These are phyloP conservation scores for Cutaneotrichosporon sp. DNA, from an alignment of 1,284 basidiomycete genomes.

Conservation along the genomic window DNA sequence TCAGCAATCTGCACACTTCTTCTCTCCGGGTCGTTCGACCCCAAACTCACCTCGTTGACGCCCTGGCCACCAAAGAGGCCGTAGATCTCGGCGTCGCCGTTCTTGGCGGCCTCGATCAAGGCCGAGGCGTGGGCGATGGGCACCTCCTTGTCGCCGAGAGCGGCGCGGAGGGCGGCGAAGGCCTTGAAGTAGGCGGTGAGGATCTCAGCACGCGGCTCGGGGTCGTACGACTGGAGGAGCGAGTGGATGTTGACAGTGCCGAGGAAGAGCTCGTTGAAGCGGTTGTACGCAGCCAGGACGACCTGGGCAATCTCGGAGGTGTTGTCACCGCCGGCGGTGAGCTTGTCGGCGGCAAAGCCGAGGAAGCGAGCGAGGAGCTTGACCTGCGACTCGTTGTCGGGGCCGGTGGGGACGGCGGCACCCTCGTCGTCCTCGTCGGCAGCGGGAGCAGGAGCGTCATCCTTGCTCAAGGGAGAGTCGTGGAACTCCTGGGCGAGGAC, in stretches of 20 bases:
- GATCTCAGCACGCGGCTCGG: slow-evolving; percentile 72
- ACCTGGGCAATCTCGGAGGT: slow-evolving; percentile 65
- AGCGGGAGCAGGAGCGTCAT: slow-evolving; percentile 34
- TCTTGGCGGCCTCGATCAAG: slow-evolving; percentile 69
- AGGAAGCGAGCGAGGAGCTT: slow-evolving; percentile 80
- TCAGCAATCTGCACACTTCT: slow-evolving; percentile 26
- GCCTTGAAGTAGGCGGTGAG: slow-evolving; percentile 80
- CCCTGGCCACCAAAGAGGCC: slow-evolving; percentile 99
- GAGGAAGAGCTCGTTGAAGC: slow-evolving; percentile 79
- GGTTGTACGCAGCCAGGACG: slow-evolving; percentile 69
- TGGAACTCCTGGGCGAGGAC: slow-evolving; percentile 82
- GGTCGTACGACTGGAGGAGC: slow-evolving; percentile 72
- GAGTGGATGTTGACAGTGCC: slow-evolving; percentile 67
- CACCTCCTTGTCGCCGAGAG: slow-evolving; percentile 60
- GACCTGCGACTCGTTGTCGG: slow-evolving; percentile 62
- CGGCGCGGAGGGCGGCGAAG: slow-evolving; percentile 68
- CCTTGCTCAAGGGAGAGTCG: slow-evolving; percentile 59
- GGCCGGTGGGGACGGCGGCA: slow-evolving; percentile 30
- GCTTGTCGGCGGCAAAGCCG: slow-evolving; percentile 66
- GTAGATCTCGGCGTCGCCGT: slow-evolving; percentile 77
- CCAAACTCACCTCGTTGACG: slow-evolving; percentile 77
- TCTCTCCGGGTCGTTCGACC: neutral
- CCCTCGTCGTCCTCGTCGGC: slow-evolving; percentile 54
- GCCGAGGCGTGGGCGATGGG: slow-evolving; percentile 69
- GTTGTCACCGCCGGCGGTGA: slow-evolving; percentile 60